These are phyloP conservation scores for Sambucus nigra DNA, from an alignment of 129 eudicot species.

Conservation along the genomic window DNA sequence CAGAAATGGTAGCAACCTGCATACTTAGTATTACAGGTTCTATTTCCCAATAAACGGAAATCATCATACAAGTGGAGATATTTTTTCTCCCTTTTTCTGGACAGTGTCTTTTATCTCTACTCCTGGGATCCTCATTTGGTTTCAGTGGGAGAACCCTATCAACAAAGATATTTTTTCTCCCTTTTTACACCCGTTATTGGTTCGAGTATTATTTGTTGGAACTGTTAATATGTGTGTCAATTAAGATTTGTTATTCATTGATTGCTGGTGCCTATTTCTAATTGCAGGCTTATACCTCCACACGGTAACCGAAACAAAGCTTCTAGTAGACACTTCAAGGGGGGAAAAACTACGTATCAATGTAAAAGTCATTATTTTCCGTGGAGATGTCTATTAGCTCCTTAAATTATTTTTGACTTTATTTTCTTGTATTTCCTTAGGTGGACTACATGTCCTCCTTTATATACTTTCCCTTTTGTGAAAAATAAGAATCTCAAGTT, in stretches of 20 bases:
- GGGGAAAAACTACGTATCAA: constrained; percentile 86
- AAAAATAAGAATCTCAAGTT: too few species aligned
- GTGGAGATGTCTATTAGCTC: neutral
- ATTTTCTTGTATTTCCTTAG: neutral
- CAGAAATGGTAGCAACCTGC: too few species aligned
- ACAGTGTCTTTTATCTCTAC: neutral
- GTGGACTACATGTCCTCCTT: too few species aligned
- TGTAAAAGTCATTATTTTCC: constrained; percentile 30
- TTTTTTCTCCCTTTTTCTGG: neutral
- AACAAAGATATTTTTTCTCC: too few species aligned
- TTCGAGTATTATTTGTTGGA: too few species aligned
- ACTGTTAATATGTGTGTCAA: too few species aligned
- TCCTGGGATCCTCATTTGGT: neutral
- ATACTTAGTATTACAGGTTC: too few species aligned
- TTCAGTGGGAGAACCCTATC: too few species aligned
- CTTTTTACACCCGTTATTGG: too few species aligned
- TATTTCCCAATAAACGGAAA: too few species aligned
- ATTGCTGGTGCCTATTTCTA: constrained; percentile 9
- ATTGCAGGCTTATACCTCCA: constrained; percentile 79
- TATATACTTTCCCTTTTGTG: too few species aligned
- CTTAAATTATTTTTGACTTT: neutral
- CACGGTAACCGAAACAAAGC: constrained; percentile 80
- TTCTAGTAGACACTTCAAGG: constrained; percentile 93
- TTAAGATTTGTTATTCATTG: neutral
- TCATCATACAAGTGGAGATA: too few species aligned